Conservation (phyloP, 805 yeast species). For the Millerago galiae region DNA sequence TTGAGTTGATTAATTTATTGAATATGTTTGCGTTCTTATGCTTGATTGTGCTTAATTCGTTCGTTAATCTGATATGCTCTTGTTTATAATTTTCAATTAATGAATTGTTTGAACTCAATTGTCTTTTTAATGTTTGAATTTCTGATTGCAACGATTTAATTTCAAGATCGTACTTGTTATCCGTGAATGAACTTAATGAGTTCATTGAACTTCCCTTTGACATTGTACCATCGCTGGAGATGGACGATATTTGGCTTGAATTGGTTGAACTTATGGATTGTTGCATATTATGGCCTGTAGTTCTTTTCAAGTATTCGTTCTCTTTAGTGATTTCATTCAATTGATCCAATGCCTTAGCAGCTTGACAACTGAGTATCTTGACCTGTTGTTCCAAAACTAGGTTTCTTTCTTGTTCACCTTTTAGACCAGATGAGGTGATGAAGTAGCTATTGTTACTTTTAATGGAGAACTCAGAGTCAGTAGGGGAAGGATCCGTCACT, state of each 20-base stretch:
- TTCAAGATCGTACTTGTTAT: conserved; percentile 10
- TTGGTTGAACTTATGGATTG: conserved; percentile 4
- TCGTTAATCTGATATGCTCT: not conserved
- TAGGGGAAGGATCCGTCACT: conserved; percentile 5
- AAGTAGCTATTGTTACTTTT: not conserved
- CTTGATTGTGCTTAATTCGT: not conserved
- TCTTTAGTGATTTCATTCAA: conserved; percentile 18
- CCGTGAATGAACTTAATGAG: conserved; percentile 10
- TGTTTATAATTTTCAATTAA: conserved; percentile 1
- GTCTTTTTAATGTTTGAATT: conserved; percentile 3
- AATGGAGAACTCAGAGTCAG: conserved; percentile 9
- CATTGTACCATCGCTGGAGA: conserved; percentile 8
- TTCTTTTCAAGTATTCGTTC: conserved; percentile 17
- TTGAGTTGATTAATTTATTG: conserved; percentile 4
- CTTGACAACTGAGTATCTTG: conserved; percentile 20
- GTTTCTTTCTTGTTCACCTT: conserved; percentile 24
- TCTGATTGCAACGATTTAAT: conserved; percentile 7
- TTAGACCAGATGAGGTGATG: conserved; percentile 15
- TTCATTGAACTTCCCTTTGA: conserved; percentile 18
- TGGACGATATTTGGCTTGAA: conserved; percentile 6
- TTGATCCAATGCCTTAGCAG: conserved; percentile 21
- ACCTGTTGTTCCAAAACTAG: conserved; percentile 23
- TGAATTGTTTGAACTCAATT: not conserved
- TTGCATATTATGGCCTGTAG: not conserved
- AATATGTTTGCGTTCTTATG: conserved; percentile 4